Evolutionary conservation across 1,139 yeast species (phyloP), one percentile per base, ranked within the genome.

Genomic region (Pichia sp.): DNA sequence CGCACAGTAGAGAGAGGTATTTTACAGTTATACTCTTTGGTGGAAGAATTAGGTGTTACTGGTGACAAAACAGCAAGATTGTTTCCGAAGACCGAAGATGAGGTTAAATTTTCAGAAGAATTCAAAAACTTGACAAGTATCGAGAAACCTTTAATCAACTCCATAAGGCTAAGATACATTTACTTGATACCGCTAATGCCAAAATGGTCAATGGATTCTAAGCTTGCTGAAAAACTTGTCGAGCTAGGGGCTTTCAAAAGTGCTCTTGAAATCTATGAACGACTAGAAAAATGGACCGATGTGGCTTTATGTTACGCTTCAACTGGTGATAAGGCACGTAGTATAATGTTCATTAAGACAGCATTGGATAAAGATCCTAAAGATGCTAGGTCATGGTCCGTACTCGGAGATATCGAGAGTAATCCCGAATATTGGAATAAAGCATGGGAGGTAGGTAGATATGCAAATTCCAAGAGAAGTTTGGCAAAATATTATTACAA

Each of bases 1-100:
- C 84, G 88, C 67, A 92, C 98, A 0, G 85, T 92, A 26, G 99
- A 95, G 71, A 80, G 99, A 69, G 98, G 98, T 53, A 84, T 93
- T 13, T 75, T 93, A 53, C 99, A 95, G 71, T 85, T 95, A 85
- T 95, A 93, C 52, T 85, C 96, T 4, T 75, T 95, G 51, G 93
- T 92, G 32, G 97, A 92, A 66, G 98, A 92, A 67, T 75, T 90
- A 46, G 96, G 95, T 1, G 76, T 85, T 56, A 82, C 84, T 55
- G 63, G 70, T 15, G 81, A 88, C 52, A 76, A 79, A 57, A 72
- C 85, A 2, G 67, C 70, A 3, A 77, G 85, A 58, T 71, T 83
- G 53, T 77, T 87, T 48, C 90, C 95, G 4, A 75, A 75, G 54
- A 72, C 76, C 0, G 70, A 69, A 32, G 77, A 75, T 38, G 72